Evolutionary conservation across 805 yeast genomes (phyloP).

Genomic region (Pichia paraexigua): DNA sequence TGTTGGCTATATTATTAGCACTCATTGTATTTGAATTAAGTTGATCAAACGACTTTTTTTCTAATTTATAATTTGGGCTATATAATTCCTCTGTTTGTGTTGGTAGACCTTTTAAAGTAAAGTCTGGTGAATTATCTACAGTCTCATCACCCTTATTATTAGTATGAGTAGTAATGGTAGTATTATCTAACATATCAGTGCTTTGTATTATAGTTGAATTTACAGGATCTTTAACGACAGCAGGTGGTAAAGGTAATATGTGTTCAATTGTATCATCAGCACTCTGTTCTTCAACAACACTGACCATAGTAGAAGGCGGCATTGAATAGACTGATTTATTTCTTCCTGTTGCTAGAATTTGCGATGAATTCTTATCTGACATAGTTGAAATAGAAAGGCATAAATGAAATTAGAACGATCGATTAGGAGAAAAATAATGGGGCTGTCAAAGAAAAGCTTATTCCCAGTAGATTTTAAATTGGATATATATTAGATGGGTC

Average conservation of each 20-base stretch:
- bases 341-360: not conserved
- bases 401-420: not conserved
- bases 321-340: not conserved
- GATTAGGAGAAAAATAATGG: not conserved
- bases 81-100: not conserved
- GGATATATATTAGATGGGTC: too few species aligned
- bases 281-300: slow-evolving; percentile 25
- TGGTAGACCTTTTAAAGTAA: not conserved
- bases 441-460: not conserved
- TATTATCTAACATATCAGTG: not conserved
- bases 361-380: not conserved
- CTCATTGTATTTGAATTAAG: not conserved
- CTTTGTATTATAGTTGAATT: not conserved
- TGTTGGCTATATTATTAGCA: not conserved
- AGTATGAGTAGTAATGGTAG: not conserved
- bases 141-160: not conserved
- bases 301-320: slow-evolving; percentile 17
- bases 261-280: slow-evolving; percentile 17
- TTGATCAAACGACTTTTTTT: slow-evolving; percentile 2
- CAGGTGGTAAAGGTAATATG: slow-evolving; percentile 13
- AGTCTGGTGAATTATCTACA: not conserved
- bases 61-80: not conserved
- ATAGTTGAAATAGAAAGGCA: not conserved
- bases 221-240: not conserved
- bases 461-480: too few species aligned